A percentile compares a stretch with the other conserved stretches of the same genome.
Evolutionary conservation across 768 basidiomycete species (phyloP).

Genomic region (Nidularia pulvinata): DNA sequence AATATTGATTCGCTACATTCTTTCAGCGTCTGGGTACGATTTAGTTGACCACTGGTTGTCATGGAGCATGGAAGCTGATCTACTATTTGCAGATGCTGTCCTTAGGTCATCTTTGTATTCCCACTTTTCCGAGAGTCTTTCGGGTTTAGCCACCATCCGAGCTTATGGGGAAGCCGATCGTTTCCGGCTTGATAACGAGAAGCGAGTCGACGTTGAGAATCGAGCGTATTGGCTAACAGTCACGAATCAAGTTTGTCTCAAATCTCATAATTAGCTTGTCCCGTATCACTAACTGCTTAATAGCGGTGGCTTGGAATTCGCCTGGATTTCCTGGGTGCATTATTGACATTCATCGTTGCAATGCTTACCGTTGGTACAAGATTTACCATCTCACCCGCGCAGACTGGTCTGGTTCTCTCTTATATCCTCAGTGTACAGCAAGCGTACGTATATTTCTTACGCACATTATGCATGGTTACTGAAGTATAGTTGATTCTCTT

Average conservation of each 20-base stretch:
- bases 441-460: constrained; percentile 28
- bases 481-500: constrained; percentile 1
- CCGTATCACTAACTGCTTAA: neutral
- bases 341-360: constrained; percentile 76
- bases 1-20: too few species aligned
- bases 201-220: constrained; percentile 84
- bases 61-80: too few species aligned
- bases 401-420: constrained; percentile 76
- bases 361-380: constrained; percentile 77
- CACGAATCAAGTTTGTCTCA: constrained; percentile 62
- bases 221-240: constrained; percentile 88
- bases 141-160: constrained; percentile 85
- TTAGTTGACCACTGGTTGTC: too few species aligned
- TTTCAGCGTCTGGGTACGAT: too few species aligned
- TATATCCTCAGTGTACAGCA: constrained; percentile 84
- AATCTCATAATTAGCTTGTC: neutral
- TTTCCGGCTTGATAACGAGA: constrained; percentile 75
- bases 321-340: constrained; percentile 79
- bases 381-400: constrained; percentile 74
- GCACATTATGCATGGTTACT: neutral
- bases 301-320: constrained; percentile 88
- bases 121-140: constrained; percentile 90
- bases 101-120: constrained; percentile 86
- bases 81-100: constrained; percentile 59
- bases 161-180: constrained; percentile 82